These are phyloP conservation scores for Prototheca stagnorum DNA, from an alignment of 163 green algal species.

Conservation along the genomic window DNA sequence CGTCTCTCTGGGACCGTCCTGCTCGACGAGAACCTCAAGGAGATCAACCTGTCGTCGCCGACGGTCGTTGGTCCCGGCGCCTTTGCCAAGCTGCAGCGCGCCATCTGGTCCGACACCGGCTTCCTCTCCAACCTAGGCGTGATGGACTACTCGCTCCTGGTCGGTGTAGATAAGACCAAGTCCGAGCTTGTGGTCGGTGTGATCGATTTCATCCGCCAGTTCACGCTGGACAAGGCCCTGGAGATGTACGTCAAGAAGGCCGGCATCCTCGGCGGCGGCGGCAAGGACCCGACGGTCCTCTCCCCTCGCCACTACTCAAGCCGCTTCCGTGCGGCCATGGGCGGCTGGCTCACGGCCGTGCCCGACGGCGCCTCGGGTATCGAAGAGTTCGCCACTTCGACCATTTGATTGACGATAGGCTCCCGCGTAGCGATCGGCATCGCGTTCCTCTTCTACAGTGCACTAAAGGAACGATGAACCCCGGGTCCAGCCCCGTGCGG, in stretches of 20 bases:
- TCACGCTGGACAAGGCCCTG: constrained; percentile 96
- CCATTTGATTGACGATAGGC: too few relatives aligned
- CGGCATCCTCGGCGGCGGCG: constrained; percentile 57
- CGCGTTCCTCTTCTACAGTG: too few relatives aligned
- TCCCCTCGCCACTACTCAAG: constrained; percentile 82
- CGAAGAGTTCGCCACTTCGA: too few relatives aligned
- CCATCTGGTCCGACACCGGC: constrained; percentile 63
- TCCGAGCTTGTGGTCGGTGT: constrained; percentile 71
- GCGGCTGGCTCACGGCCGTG: neutral
- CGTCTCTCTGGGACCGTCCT: constrained; percentile 38
- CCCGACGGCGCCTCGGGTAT: too few relatives aligned
- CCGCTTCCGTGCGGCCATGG: constrained; percentile 45
- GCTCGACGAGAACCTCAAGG: constrained; percentile 85
- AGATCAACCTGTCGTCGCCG: constrained; percentile 40
- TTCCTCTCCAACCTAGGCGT: constrained; percentile 59
- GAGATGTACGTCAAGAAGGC: constrained; percentile 91
- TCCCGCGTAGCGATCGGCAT: too few relatives aligned
- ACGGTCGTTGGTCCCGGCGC: constrained; percentile 27
- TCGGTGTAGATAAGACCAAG: constrained; percentile 40
- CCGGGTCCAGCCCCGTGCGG: too few relatives aligned
- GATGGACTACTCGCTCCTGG: constrained; percentile 95
- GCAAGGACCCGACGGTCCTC: constrained; percentile 81
- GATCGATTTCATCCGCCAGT: constrained; percentile 94
- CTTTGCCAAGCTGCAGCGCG: constrained; percentile 35
- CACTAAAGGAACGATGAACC: too few relatives aligned